Evolutionary conservation across 768 basidiomycete species (phyloP).

Genomic region (Pisolithus orientalis): DNA sequence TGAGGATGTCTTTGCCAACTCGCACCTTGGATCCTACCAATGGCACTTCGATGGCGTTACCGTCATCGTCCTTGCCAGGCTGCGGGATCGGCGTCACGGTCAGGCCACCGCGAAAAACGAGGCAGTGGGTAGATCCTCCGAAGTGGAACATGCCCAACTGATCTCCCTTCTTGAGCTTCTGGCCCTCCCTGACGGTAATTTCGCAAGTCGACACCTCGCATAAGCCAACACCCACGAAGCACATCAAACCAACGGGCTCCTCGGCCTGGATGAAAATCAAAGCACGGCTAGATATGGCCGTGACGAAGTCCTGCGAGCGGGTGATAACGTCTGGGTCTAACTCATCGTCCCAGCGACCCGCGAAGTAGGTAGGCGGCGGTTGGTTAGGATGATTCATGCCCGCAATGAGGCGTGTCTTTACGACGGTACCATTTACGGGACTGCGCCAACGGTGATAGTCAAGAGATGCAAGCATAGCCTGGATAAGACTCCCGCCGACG

Average conservation of each 20-base stretch:
- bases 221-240: slow-evolving; percentile 54
- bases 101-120: slow-evolving; percentile 30
- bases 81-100: not conserved
- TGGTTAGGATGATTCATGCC: slow-evolving; percentile 26
- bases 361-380: slow-evolving; percentile 33
- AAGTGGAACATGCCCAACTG: slow-evolving; percentile 51
- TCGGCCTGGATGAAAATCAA: slow-evolving; percentile 50
- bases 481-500: slow-evolving; percentile 46
- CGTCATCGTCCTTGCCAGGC: not conserved
- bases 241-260: slow-evolving; percentile 48
- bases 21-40: not conserved
- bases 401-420: slow-evolving; percentile 36
- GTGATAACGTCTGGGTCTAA: slow-evolving; percentile 21
- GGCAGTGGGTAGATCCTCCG: slow-evolving; percentile 43
- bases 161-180: slow-evolving; percentile 43
- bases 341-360: slow-evolving; percentile 24
- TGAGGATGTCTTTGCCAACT: not conserved
- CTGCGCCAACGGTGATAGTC: slow-evolving; percentile 62
- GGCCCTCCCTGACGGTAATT: slow-evolving; percentile 15
- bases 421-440: slow-evolving; percentile 44
- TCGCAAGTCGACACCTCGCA: slow-evolving; percentile 53
- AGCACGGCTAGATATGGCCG: not conserved
- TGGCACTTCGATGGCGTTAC: not conserved
- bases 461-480: slow-evolving; percentile 50
- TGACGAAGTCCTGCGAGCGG: slow-evolving; percentile 10